Base-by-base conservation (phyloP, 2,329 filamentous ascomycete species). In the Penicillium sp. region DNA sequence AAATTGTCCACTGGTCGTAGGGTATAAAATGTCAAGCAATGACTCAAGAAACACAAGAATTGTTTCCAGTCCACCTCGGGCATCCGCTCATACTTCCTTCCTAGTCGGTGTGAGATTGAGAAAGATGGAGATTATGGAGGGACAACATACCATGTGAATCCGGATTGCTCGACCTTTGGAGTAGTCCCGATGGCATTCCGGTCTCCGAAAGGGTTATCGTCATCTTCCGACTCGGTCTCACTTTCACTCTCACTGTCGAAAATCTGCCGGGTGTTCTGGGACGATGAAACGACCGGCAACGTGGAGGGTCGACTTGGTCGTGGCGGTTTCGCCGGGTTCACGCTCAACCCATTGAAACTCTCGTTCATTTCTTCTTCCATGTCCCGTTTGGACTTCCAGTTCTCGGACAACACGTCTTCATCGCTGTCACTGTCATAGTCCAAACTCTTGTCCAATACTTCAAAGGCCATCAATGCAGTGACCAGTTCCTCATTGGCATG, bases 401-500 rank as follows among this genome's bases (percentile, higher is more conserved):
- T 56, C 6, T 50, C 52, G 8, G 57, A 53, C 6, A 61, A 41
- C 11, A 60, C 47, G 30, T 83, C 78, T 30, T 81, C 66, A 35
- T 82, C 79, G 45, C 76, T 80, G 53, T 81, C 77, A 42, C 77
- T 80, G 51, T 82, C 79, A 46, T 82, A 77, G 32, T 74, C 71
- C 27, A 72, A 56, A 32, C 67, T 71, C 50, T 71, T 72, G 59
- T 98, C 90, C 47, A 96, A 77, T 52, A 95, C 85, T 65, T 96
- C 90, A 57, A 88, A 98, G 0, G 88, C 85, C 78, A 94, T 95
- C 40, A 98, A 74, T 1, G 89, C 87, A 45, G 83, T 83, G 27
- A 96, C 85, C n/a, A 98, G 80, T 64, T 94, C 85, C 55, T 98
- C 92, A 55, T 98, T 96, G 48, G 90, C 89, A 55, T 92, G 86